Evolutionary conservation across 2,329 filamentous ascomycete genomes (phyloP).

Genomic region (Penicillium sp.): DNA sequence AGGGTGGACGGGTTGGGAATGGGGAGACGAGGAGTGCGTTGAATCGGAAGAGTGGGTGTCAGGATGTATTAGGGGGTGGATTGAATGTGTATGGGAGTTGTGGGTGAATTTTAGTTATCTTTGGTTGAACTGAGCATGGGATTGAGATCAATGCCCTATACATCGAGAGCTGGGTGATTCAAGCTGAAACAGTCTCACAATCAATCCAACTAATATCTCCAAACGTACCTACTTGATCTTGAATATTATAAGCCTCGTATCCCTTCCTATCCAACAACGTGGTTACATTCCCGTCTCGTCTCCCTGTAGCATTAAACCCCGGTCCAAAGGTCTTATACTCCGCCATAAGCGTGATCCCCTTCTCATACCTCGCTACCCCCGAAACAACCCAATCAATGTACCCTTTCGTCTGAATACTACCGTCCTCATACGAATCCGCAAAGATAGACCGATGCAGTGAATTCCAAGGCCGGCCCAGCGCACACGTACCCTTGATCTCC

Average conservation of each 20-base stretch:
- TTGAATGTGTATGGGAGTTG: slow-evolving; percentile 21
- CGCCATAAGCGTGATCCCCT: slow-evolving; percentile 52
- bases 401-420: slow-evolving; percentile 50
- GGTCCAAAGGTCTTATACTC: slow-evolving; percentile 53
- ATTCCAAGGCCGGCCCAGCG: slow-evolving; percentile 62
- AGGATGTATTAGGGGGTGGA: slow-evolving; percentile 19
- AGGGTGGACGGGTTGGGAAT: background rate
- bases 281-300: slow-evolving; percentile 42
- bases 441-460: slow-evolving; percentile 55
- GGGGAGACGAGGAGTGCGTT: background rate
- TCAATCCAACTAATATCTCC: slow-evolving; percentile 51
- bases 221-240: slow-evolving; percentile 42
- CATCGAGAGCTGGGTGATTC: background rate
- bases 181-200: slow-evolving; percentile 16
- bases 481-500: slow-evolving; percentile 46
- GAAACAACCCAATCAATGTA: slow-evolving; percentile 52
- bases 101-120: slow-evolving; percentile 1
- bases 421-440: slow-evolving; percentile 53
- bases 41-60: slow-evolving; percentile 1
- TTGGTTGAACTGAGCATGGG: no score
- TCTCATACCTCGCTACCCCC: slow-evolving; percentile 33
- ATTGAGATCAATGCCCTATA: background rate
- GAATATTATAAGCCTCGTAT: slow-evolving; percentile 41
- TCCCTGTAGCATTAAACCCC: slow-evolving; percentile 50
- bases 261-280: slow-evolving; percentile 43